Base-by-base conservation (phyloP, 2,329 filamentous ascomycete species). In the Scortechinia acanthostroma region DNA sequence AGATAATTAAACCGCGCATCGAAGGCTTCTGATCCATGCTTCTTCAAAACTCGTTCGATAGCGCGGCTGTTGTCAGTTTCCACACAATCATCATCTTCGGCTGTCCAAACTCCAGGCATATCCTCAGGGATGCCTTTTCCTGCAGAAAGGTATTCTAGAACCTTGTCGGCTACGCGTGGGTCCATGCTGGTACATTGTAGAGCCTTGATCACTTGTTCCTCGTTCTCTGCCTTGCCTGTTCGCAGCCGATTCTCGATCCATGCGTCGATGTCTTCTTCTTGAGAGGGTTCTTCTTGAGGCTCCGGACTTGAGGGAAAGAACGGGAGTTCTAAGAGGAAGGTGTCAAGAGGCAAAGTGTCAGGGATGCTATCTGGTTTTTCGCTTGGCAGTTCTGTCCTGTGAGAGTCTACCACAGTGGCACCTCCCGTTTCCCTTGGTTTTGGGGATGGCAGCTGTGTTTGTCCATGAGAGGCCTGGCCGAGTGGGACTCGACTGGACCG, bases 41-140 rank as follows among this genome's bases (percentile, higher is more conserved):
- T 73, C 40, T 60, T 48, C 43, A 64, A 43, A 21, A 69, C 51
- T 25, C 53, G 54, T 28, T 61, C 48, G 19, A 70, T 56, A 2
- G 49, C 54, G 16, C 57, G 57, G 21, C 50, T 52, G 50, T 70
- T 56, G 3, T 33, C 40, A 5, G 58, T 59, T 28, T 60, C 50
- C 22, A 71, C 45, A 19, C 53, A 53, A 22, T 55, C 48, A 46
- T 74, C 70, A 46, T 74, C 70, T 30, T 63, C 56, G 6, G 58
- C 48, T 4, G 69, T 72, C 70, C 70, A 74, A 16, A 72, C 63
- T 3, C 70, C 70, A 15, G 49, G 59, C 45, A 66, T 59, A 44
- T 68, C 48, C 13, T 54, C 45, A 0, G 70, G 69, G 17, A 72
- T 59, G 1, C 50, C 52, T 15, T 61, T 53, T 3, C 60, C 61